Base-by-base conservation (phyloP, 2,329 filamentous ascomycete genomes). In the Cordyceps farinosa region DNA sequence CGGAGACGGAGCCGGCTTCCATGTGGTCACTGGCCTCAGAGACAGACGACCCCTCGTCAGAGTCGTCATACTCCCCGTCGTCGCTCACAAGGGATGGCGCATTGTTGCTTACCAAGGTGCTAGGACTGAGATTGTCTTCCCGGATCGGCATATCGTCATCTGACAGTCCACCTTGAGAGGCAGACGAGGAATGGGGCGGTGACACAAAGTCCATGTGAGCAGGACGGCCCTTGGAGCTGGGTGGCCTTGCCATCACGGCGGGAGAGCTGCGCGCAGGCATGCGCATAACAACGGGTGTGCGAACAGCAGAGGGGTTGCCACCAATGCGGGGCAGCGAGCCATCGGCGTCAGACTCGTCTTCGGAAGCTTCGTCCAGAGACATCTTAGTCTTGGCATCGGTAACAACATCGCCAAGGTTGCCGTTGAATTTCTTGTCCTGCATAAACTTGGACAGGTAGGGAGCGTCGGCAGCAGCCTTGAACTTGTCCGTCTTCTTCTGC, bases 61-160 rank as follows among this genome's bases (percentile, higher is more conserved):
- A 90, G 62, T 89, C 87, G 68, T 90, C 89, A 70, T 90, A 91
- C 72, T 92, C 90, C 69, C 89, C 88, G 71, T 92, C 89, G 74
- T 93, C 90, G 75, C 89, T 91, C 71, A 92, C 89, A 55, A 93
- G 81, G 69, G 89, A 92, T 29, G 90, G 90, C 9, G 90, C 89
- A 67, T 90, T 90, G 74, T 91, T 91, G 73, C 88, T 90, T 57
- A 88, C 81, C 51, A 87, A 76, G 0, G 88, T 89, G 69, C 87
- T 86, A 5, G 89, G 89, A 69, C 88, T 91, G 63, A 90, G 75
- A 61, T 90, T 86, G 53, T 81, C 79, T 61, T 87, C 84, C 38
- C 76, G 74, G 71, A 86, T 79, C 62, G 86, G 82, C 52, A 80
- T 76, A 61, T 82, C 82, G 66, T 82, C 82, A 66, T 76, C 80